Percentiles rank a stretch among this genome's conserved stretches.
These are phyloP conservation scores for Ceratocystis eucalypticola DNA, from an alignment of 2,329 filamentous ascomycete genomes.

Conservation along the genomic window DNA sequence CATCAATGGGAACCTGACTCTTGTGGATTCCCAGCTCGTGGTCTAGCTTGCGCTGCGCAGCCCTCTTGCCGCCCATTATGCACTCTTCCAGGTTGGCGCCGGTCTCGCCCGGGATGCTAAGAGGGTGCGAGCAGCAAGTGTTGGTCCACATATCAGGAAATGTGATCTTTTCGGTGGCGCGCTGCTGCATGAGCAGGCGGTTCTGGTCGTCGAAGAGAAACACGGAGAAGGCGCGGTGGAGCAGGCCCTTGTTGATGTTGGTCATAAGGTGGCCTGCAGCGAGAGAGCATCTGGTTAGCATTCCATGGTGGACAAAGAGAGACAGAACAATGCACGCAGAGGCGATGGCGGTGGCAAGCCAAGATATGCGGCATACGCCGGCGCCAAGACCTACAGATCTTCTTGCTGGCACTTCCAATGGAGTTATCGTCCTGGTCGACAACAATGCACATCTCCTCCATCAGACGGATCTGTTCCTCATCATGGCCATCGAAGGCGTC, in stretches of 20 bases:
- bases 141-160: slow-evolving; percentile 99
- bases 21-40: slow-evolving; percentile 89
- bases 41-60: slow-evolving; percentile 82
- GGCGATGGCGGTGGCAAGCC: too few relatives aligned
- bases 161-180: slow-evolving; percentile 92
- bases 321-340: not conserved
- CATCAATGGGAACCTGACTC: slow-evolving; percentile 75
- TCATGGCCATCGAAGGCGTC: slow-evolving; percentile 80
- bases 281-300: not conserved
- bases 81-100: slow-evolving; percentile 69
- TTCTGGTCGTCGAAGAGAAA: slow-evolving; percentile 96
- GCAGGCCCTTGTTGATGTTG: slow-evolving; percentile 90
- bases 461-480: slow-evolving; percentile 91
- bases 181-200: slow-evolving; percentile 85
- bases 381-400: slow-evolving; percentile 59
- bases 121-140: slow-evolving; percentile 95
- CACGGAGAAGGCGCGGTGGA: slow-evolving; percentile 94
- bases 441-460: slow-evolving; percentile 99
- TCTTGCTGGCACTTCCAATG: slow-evolving; percentile 95
- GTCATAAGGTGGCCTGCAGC: slow-evolving; percentile 83
- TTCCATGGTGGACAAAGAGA: not conserved
- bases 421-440: slow-evolving; percentile 81
- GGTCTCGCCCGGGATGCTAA: slow-evolving; percentile 83
- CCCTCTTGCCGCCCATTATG: slow-evolving; percentile 74
- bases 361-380: too few relatives aligned